These are phyloP conservation scores for Cordyceps sp. DNA, from an alignment of 2,329 filamentous ascomycete species.

Conservation along the genomic window DNA sequence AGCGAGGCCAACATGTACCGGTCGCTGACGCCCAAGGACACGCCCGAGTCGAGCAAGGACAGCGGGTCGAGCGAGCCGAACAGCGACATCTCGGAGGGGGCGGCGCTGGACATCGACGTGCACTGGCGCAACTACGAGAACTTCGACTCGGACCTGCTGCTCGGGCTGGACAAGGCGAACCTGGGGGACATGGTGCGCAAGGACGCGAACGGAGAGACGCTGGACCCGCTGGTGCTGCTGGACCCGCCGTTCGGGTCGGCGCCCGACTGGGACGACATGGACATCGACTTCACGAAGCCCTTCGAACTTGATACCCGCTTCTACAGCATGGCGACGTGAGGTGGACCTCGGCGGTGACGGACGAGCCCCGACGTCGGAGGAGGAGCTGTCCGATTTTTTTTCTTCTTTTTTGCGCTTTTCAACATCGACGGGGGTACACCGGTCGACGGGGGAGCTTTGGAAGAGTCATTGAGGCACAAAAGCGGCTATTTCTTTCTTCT, in stretches of 20 bases:
- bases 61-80: conserved; percentile 41
- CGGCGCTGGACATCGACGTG: conserved; percentile 34
- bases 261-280: conserved; percentile 32
- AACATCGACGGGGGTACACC: background rate
- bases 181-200: conserved; percentile 11
- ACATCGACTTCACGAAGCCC: conserved; percentile 32
- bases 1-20: conserved; percentile 36
- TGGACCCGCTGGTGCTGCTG: conserved; percentile 14
- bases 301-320: conserved; percentile 31
- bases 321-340: conserved; percentile 16
- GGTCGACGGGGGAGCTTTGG: background rate
- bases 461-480: no score
- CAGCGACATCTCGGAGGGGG: conserved; percentile 42
- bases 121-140: conserved; percentile 32
- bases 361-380: no score
- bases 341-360: background rate
- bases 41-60: conserved; percentile 47
- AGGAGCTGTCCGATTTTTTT: background rate
- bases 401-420: background rate
- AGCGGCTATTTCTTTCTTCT: no score
- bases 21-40: conserved; percentile 43
- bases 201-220: conserved; percentile 2
- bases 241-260: conserved; percentile 8
- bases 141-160: conserved; percentile 26
- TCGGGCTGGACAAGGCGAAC: conserved; percentile 22